Conservation (phyloP, 176 grass and related monocot genomes). For the Aegilops tauschii region DNA sequence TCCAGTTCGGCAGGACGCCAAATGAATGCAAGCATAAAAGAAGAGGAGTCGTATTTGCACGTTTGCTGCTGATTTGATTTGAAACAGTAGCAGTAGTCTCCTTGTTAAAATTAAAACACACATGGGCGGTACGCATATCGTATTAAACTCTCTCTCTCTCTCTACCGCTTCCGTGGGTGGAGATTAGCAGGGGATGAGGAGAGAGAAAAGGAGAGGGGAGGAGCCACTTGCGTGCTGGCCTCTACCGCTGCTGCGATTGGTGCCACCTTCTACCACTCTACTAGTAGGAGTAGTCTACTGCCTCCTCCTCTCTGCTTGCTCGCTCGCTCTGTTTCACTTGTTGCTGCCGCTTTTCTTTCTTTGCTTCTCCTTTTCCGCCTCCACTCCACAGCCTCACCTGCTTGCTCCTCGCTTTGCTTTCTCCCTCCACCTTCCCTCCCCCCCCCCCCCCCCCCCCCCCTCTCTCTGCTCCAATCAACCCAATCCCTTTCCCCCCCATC, state of each 20-base stretch:
- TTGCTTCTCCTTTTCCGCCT: background rate
- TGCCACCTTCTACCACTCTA: slow-evolving; percentile 18
- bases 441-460: background rate
- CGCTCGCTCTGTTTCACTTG: background rate
- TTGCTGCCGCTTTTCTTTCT: too few species aligned
- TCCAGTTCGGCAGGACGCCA: too few species aligned
- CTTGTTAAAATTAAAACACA: background rate
- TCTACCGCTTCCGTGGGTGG: background rate
- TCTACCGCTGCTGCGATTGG: slow-evolving; percentile 52
- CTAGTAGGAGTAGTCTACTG: background rate
- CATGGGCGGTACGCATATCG: background rate
- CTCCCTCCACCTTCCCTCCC: background rate
- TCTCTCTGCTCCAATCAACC: slow-evolving; percentile 34
- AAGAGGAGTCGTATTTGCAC: too few species aligned
- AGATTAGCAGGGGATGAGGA: background rate
- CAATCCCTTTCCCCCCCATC: slow-evolving; percentile 11
- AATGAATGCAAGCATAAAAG: too few species aligned
- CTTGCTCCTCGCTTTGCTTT: background rate
- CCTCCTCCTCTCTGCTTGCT: background rate
- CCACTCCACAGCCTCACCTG: background rate
- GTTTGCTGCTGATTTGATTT: too few species aligned
- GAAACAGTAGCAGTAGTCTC: too few species aligned
- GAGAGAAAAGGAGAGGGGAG: background rate
- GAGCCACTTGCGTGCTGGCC: slow-evolving; percentile 64
- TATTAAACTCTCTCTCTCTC: background rate